A percentile compares a stretch with the other conserved stretches of the same genome.
Conservation (phyloP, 179 eudicot species). For the Silene coronaria region DNA sequence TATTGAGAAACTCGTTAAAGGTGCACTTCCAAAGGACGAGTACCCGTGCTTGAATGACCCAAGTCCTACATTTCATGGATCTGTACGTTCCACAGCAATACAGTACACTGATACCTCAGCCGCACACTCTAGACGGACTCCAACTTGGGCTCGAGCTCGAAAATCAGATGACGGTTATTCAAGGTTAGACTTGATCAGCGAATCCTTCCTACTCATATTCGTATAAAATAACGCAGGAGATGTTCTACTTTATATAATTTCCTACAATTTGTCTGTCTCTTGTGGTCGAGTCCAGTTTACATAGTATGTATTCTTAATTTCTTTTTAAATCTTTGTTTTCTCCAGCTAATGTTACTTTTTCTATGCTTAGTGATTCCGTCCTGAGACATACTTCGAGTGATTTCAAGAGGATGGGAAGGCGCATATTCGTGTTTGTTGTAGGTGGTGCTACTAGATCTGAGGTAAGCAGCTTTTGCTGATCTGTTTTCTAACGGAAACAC, state of each 20-base stretch:
- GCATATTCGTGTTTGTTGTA: conserved; percentile 73
- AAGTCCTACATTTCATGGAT: conserved; percentile 74
- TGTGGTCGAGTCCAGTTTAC: not conserved
- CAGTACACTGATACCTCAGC: conserved; percentile 46
- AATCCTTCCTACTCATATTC: not conserved
- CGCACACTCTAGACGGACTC: conserved; percentile 75
- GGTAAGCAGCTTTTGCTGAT: conserved; percentile 33
- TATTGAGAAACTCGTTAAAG: conserved; percentile 72
- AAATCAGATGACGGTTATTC: conserved; percentile 93
- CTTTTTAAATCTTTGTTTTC: not conserved
- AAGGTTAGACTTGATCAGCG: conserved; percentile 39
- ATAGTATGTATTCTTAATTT: not conserved
- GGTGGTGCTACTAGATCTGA: conserved; percentile 92
- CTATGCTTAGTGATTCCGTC: conserved; percentile 62
- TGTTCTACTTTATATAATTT: not conserved
- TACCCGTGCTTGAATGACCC: conserved; percentile 96
- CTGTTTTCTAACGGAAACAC: not conserved
- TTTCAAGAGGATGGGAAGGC: conserved; percentile 65
- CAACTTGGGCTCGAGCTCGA: conserved; percentile 94
- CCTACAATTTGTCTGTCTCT: not conserved
- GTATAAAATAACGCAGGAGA: not conserved
- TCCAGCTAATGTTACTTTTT: not conserved
- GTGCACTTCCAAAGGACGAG: conserved; percentile 76
- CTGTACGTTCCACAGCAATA: conserved; percentile 44
- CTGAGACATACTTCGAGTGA: conserved; percentile 76